Conservation (phyloP, 1,139 yeast genomes). For the Blastobotrys persicus region DNA sequence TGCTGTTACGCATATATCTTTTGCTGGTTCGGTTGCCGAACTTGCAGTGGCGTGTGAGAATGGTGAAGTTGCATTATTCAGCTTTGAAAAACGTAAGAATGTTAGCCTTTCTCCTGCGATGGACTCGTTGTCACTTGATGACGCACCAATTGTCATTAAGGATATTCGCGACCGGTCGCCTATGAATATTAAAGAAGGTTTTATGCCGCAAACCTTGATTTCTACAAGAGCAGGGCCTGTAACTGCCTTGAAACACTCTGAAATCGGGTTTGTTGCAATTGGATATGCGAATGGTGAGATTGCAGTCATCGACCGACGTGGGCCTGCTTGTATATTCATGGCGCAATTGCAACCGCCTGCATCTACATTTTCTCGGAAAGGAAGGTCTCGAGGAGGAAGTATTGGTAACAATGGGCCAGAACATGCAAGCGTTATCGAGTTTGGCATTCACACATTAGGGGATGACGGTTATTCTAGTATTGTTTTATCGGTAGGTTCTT, state of each 20-base stretch:
- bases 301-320: slow-evolving; percentile 76
- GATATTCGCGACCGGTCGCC: slow-evolving; percentile 45
- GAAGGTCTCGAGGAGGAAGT: slow-evolving; percentile 27
- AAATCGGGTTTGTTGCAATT: slow-evolving; percentile 81
- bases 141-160: slow-evolving; percentile 21
- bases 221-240: slow-evolving; percentile 44
- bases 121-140: slow-evolving; percentile 7
- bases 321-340: slow-evolving; percentile 75
- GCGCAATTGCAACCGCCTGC: slow-evolving; percentile 32
- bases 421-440: slow-evolving; percentile 61
- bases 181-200: slow-evolving; percentile 54
- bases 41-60: slow-evolving; percentile 63
- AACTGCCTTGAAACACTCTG: slow-evolving; percentile 63
- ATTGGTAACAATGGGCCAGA: slow-evolving; percentile 20
- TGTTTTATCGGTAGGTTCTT: slow-evolving; percentile 73
- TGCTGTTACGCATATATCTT: slow-evolving; percentile 58
- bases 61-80: slow-evolving; percentile 76
- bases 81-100: slow-evolving; percentile 55
- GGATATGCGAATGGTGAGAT: slow-evolving; percentile 77
- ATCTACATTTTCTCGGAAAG: slow-evolving; percentile 25
- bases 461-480: slow-evolving; percentile 71
- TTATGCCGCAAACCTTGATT: slow-evolving; percentile 65
- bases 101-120: slow-evolving; percentile 3
- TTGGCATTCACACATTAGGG: slow-evolving; percentile 63
- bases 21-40: slow-evolving; percentile 77